Percentiles rank a stretch among this genome's conserved stretches.
Evolutionary conservation across 2,329 filamentous ascomycete species (phyloP).

Genomic region (Penicillium sumatraense): DNA sequence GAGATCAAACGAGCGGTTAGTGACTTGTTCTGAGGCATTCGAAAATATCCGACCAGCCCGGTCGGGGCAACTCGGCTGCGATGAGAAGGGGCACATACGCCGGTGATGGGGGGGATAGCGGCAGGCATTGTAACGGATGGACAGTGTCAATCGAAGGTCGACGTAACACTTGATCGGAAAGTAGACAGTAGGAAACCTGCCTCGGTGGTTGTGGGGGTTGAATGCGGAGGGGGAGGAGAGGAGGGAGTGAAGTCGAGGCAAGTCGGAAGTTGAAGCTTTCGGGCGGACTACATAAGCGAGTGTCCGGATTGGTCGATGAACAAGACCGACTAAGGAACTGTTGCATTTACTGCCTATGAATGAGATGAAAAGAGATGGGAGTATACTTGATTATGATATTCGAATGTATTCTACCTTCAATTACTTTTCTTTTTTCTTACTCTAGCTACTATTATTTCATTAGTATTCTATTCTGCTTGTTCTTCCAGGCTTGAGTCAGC

Average conservation of each 20-base stretch:
- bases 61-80: conserved; percentile 23
- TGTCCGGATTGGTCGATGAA: conserved; percentile 38
- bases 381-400: no score
- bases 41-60: conserved; percentile 14
- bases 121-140: conserved; percentile 43
- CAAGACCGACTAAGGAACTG: no score
- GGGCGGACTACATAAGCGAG: conserved; percentile 41
- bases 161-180: conserved; percentile 3
- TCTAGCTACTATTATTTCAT: not conserved
- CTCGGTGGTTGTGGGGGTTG: conserved; percentile 27
- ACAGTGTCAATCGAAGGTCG: conserved; percentile 20
- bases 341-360: no score
- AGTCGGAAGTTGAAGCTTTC: conserved; percentile 40
- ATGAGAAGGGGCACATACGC: conserved; percentile 44
- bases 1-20: conserved; percentile 18
- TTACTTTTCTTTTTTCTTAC: no score
- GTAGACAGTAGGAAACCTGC: conserved; percentile 29
- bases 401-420: no score
- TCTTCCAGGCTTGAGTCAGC: not conserved
- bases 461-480: not conserved
- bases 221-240: conserved; percentile 24
- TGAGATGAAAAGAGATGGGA: no score
- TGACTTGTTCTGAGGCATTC: conserved; percentile 1
- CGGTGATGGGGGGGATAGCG: conserved; percentile 51
- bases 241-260: conserved; percentile 29